Evolutionary conservation across 257 asterid genomes (phyloP).

Genomic region (Scutellaria baicalensis): DNA sequence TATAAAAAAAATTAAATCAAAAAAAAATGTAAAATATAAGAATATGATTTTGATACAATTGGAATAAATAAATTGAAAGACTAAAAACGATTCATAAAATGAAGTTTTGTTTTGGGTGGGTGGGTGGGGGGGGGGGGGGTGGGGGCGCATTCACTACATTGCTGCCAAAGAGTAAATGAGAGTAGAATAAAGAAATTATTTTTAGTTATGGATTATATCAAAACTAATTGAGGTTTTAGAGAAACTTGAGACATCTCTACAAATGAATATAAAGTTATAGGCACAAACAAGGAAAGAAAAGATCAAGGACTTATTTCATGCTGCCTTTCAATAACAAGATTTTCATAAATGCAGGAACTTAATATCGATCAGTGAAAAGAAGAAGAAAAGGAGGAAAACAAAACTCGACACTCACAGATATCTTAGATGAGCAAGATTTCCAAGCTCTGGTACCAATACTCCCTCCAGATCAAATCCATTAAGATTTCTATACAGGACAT

Average conservation of each 20-base stretch:
- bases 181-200: not conserved
- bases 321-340: not conserved
- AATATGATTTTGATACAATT: not conserved
- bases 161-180: not conserved
- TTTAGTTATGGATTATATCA: not conserved
- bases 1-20: not conserved
- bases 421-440: slow-evolving; percentile 56
- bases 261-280: not conserved
- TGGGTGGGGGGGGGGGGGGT: too few relatives aligned
- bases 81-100: not conserved
- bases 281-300: not conserved
- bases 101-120: too few relatives aligned
- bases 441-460: slow-evolving; percentile 68
- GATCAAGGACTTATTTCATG: not conserved
- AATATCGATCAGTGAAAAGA: not conserved
- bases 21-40: not conserved
- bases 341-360: slow-evolving; percentile 3
- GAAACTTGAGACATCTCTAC: not conserved
- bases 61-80: not conserved
- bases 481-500: slow-evolving; percentile 52
- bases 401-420: slow-evolving; percentile 54
- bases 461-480: slow-evolving; percentile 63
- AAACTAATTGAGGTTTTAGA: not conserved
- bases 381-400: not conserved
- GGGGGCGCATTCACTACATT: too few relatives aligned